A percentile compares a stretch with the other conserved stretches of the same genome.
Conservation (phyloP, 192 early-diverging fungal species). For the Backusella macrospora region DNA sequence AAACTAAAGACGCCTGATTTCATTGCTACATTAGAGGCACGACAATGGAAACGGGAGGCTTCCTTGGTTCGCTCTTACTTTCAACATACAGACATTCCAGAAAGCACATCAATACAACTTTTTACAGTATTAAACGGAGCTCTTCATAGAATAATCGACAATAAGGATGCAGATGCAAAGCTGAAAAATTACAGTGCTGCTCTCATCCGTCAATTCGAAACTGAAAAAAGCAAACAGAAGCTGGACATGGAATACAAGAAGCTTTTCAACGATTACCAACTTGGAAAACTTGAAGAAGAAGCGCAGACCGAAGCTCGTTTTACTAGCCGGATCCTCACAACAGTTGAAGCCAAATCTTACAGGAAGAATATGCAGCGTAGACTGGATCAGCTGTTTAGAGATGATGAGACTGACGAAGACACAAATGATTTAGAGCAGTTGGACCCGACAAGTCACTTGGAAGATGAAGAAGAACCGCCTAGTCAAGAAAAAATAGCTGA, state of each 20-base stretch:
- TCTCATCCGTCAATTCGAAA: background rate
- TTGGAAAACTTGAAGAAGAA: background rate
- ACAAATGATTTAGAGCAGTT: background rate
- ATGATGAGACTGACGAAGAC: background rate
- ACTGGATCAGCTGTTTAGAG: background rate
- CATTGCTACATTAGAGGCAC: background rate
- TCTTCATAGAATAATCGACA: background rate
- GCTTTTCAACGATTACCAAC: background rate
- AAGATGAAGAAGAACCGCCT: background rate
- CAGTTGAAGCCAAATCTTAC: background rate
- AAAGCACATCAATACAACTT: background rate
- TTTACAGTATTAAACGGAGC: background rate
- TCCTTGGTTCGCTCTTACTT: constrained; percentile 9
- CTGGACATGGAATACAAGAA: background rate
- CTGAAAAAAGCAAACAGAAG: background rate
- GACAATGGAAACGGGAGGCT: background rate
- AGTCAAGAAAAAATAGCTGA: background rate
- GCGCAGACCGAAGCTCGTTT: background rate
- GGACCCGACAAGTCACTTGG: background rate
- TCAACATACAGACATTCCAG: background rate
- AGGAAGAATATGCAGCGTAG: constrained; percentile 5
- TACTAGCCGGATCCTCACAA: background rate
- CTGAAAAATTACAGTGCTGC: background rate
- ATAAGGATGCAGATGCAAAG: background rate
- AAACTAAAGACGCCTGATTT: background rate